Conservation (phyloP, 495 filamentous ascomycete genomes). For the Neohortaea acidophila region DNA sequence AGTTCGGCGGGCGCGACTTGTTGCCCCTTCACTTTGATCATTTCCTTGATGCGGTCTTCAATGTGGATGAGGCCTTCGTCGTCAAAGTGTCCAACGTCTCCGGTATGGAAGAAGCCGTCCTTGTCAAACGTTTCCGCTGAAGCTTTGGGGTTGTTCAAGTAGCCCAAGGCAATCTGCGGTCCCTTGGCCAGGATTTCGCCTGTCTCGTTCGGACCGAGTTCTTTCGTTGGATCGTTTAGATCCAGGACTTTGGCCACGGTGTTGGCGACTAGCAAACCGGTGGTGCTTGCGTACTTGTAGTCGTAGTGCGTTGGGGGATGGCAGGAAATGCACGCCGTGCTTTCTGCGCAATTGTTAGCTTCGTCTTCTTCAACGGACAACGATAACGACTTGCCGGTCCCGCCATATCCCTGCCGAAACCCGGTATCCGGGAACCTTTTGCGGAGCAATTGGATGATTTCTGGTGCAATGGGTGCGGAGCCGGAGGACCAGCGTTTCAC, state of each 20-base stretch:
- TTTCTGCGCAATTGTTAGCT: too few relatives aligned
- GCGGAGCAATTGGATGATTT: slow-evolving; percentile 42
- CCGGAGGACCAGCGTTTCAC: slow-evolving; percentile 39
- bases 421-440: slow-evolving; percentile 44
- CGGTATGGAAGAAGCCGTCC: slow-evolving; percentile 19
- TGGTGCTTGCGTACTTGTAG: slow-evolving; percentile 42
- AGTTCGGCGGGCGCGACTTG: slow-evolving; percentile 46
- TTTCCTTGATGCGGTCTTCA: slow-evolving; percentile 22
- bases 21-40: slow-evolving; percentile 19
- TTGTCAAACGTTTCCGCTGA: slow-evolving; percentile 20
- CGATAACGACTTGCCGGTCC: too few relatives aligned
- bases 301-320: slow-evolving; percentile 38
- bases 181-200: slow-evolving; percentile 33
- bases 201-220: slow-evolving; percentile 7
- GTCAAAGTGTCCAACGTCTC: slow-evolving; percentile 30
- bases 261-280: slow-evolving; percentile 40
- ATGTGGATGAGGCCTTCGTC: slow-evolving; percentile 19
- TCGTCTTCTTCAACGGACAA: too few relatives aligned
- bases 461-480: slow-evolving; percentile 48
- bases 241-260: slow-evolving; percentile 34
- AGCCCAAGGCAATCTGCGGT: slow-evolving; percentile 29
- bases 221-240: slow-evolving; percentile 9
- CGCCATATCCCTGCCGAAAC: too few relatives aligned
- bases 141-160: slow-evolving; percentile 22
- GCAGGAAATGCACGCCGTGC: slow-evolving; percentile 45